Evolutionary conservation across 345 rosid species (phyloP).

Genomic region (Ceriops decandra): DNA sequence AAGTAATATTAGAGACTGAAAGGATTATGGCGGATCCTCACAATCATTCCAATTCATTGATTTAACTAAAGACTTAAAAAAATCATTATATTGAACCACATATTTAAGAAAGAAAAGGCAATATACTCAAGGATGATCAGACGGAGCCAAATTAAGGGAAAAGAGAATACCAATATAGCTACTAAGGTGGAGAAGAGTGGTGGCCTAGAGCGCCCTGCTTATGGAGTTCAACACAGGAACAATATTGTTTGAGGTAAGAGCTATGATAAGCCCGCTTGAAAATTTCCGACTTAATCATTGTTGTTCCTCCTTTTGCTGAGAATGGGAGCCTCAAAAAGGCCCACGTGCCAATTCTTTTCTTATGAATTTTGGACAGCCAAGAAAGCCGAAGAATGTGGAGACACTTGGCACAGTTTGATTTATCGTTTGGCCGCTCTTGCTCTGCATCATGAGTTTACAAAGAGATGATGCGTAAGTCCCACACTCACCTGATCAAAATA

Average conservation of each 20-base stretch:
- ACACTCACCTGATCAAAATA: constrained; percentile 40
- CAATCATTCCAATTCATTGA: too few relatives aligned
- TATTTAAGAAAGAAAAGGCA: constrained; percentile 5
- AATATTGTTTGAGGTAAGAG: constrained; percentile 7
- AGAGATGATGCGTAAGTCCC: constrained; percentile 40
- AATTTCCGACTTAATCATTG: constrained; percentile 38
- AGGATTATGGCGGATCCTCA: too few relatives aligned
- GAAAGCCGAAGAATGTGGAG: constrained; percentile 10
- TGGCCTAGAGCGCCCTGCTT: constrained; percentile 25
- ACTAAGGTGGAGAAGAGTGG: not conserved
- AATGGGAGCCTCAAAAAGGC: constrained; percentile 34
- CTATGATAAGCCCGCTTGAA: constrained; percentile 44
- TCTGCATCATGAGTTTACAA: constrained; percentile 33
- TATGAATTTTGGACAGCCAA: not conserved
- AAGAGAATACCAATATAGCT: not conserved
- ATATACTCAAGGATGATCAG: not conserved
- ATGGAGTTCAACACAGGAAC: constrained; percentile 9
- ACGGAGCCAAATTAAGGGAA: constrained; percentile 12
- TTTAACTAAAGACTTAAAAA: too few relatives aligned
- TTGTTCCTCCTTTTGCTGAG: constrained; percentile 18
- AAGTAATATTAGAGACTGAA: too few relatives aligned
- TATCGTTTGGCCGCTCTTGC: constrained; percentile 39
- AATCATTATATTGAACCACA: not conserved
- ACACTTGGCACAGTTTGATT: constrained; percentile 41
- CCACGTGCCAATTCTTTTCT: constrained; percentile 29